Conservation (phyloP, 495 filamentous ascomycete genomes). For the Podospora australis region DNA sequence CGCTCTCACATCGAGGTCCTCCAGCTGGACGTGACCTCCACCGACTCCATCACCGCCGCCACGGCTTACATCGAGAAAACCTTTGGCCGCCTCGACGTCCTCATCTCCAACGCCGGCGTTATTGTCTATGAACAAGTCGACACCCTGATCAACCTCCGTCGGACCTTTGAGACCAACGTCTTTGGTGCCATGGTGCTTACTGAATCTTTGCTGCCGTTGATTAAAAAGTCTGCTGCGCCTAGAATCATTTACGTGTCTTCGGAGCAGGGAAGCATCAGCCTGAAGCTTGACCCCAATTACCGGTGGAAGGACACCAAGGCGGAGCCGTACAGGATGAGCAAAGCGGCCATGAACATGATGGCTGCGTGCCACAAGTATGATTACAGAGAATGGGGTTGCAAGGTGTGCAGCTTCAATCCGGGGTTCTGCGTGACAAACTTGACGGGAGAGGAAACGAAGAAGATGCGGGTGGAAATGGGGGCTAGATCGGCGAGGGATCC, state of each 20-base stretch:
- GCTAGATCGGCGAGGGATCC: conserved; percentile 32
- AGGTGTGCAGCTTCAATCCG: conserved; percentile 46
- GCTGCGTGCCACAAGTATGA: conserved; percentile 47
- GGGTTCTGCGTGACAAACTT: conserved; percentile 48
- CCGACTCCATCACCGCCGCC: conserved; percentile 35
- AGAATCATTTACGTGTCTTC: conserved; percentile 42
- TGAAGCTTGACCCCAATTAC: conserved; percentile 19
- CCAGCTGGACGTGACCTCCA: conserved; percentile 41
- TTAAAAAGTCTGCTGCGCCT: conserved; percentile 36
- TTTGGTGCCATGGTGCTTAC: conserved; percentile 41
- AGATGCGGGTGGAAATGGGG: conserved; percentile 20
- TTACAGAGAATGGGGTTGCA: conserved; percentile 47
- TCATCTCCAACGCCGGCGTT: conserved; percentile 47
- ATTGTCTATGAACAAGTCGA: conserved; percentile 17
- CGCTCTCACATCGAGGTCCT: conserved; percentile 31
- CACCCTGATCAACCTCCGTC: conserved; percentile 20
- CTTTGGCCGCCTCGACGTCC: conserved; percentile 38
- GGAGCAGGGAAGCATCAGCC: conserved; percentile 25
- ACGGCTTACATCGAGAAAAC: conserved; percentile 24
- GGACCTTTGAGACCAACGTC: conserved; percentile 46
- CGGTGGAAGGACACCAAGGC: conserved; percentile 14
- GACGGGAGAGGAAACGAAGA: conserved; percentile 28
- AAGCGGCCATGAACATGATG: conserved; percentile 59
- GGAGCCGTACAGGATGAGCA: conserved; percentile 47
- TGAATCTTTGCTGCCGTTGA: conserved; percentile 36